These are phyloP conservation scores for Flueggea neowawraea DNA, from an alignment of 441 rosid genomes.

Conservation along the genomic window DNA sequence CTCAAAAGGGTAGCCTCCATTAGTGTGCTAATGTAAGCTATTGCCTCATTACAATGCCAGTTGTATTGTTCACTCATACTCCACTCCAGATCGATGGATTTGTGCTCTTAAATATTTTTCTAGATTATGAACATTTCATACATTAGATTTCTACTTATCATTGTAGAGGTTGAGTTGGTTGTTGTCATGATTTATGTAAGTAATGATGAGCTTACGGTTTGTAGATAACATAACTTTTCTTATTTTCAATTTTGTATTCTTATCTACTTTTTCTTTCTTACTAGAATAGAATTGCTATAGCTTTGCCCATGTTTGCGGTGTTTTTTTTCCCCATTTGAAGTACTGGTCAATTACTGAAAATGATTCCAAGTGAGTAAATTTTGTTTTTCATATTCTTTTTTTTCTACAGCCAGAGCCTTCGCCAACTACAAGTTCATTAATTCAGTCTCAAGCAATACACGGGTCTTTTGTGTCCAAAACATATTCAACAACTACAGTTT, in stretches of 20 bases:
- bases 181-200: conserved; percentile 7
- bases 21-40: no score
- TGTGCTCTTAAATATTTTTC: no score
- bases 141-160: no score
- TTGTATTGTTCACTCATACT: no score
- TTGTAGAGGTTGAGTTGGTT: conserved; percentile 8
- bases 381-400: conserved; percentile 16
- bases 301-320: neutral
- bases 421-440: conserved; percentile 92
- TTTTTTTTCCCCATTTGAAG: neutral
- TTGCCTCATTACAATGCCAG: no score
- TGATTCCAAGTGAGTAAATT: conserved; percentile 5
- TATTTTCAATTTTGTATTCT: conserved; percentile 9
- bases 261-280: conserved; percentile 7
- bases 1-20: no score
- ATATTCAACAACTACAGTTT: conserved; percentile 31
- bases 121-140: conserved; percentile 13
- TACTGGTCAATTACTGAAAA: neutral
- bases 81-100: no score
- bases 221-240: conserved; percentile 7
- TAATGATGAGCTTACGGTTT: conserved; percentile 6
- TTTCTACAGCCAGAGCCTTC: conserved; percentile 79
- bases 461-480: conserved; percentile 36
- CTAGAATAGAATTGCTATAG: conserved; percentile 4
- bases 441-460: conserved; percentile 51